A percentile compares a stretch with the other conserved stretches of the same genome.
Evolutionary conservation across 352 stramenopile genomes (phyloP).

Genomic region (Blastocystis sp.): DNA sequence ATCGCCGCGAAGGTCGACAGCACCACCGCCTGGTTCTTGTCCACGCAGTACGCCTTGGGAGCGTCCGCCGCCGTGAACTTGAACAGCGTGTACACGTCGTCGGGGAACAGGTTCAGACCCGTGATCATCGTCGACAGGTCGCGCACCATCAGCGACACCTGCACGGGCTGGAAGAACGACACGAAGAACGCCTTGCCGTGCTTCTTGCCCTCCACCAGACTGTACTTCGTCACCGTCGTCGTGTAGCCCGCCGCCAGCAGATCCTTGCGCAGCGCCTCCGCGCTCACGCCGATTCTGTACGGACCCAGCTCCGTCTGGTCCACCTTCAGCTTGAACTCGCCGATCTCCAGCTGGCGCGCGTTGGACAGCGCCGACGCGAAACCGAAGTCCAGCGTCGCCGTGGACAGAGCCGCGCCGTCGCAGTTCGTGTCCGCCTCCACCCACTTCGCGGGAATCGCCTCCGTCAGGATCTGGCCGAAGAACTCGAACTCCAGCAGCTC

Average conservation of each 20-base stretch:
- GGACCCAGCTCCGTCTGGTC: slow-evolving; percentile 1
- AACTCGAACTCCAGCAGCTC: slow-evolving; percentile 70
- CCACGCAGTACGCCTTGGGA: slow-evolving; percentile 26
- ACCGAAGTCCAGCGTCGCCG: slow-evolving; percentile 28
- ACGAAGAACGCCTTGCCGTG: slow-evolving; percentile 33
- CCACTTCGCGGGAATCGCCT: slow-evolving; percentile 13
- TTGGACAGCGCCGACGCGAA: slow-evolving; percentile 5
- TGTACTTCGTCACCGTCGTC: slow-evolving; percentile 38
- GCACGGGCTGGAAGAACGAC: slow-evolving; percentile 3
- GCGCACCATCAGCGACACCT: not conserved
- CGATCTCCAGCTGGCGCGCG: not conserved
- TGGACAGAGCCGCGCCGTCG: not conserved
- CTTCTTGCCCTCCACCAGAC: slow-evolving; percentile 40
- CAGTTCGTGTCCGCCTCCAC: not conserved
- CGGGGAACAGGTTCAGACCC: slow-evolving; percentile 46
- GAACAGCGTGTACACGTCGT: not conserved
- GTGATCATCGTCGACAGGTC: not conserved
- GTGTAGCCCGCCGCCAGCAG: not conserved
- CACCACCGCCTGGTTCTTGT: not conserved
- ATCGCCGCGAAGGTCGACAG: slow-evolving; percentile 26
- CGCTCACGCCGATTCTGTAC: not conserved
- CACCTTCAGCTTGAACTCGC: slow-evolving; percentile 39
- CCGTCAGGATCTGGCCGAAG: slow-evolving; percentile 6
- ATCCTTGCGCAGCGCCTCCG: slow-evolving; percentile 10
- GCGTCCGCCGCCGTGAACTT: not conserved